A percentile compares a stretch with the other conserved stretches of the same genome.
Conservation (phyloP, 257 asterid species). For the Solanum corneliomulleri region DNA sequence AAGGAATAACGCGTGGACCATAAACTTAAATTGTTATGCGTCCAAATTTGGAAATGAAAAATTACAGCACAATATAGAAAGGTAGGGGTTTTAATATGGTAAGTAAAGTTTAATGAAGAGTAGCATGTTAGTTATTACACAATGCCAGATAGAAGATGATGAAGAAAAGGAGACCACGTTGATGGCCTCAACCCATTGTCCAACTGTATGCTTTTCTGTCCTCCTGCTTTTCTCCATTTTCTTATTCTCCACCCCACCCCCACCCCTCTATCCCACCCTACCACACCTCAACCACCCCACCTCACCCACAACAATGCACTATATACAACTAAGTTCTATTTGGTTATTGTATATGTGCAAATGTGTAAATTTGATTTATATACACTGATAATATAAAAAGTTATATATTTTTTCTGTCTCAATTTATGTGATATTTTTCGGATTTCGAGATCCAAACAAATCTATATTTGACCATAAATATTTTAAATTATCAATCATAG, state of each 20-base stretch:
- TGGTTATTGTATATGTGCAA: background rate
- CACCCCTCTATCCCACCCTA: background rate
- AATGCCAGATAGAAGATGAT: conserved; percentile 25
- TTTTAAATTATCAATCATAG: too few species aligned
- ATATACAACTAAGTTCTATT: background rate
- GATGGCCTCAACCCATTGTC: conserved; percentile 47
- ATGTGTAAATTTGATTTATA: background rate
- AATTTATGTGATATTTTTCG: background rate
- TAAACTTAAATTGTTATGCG: background rate
- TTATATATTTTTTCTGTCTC: background rate
- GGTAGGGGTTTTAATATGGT: background rate
- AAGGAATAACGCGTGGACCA: background rate
- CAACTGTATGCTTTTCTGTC: conserved; percentile 77
- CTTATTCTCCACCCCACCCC: background rate
- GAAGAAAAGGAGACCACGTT: conserved; percentile 25
- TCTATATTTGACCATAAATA: too few species aligned
- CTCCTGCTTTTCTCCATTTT: conserved; percentile 22
- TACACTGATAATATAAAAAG: background rate
- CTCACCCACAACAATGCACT: background rate
- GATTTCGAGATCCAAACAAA: too few species aligned
- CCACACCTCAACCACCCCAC: background rate
- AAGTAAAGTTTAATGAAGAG: background rate
- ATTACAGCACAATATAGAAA: background rate
- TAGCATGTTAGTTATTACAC: background rate
- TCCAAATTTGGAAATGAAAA: background rate